These are phyloP conservation scores for Trichodelitschia bisporula DNA, from an alignment of 495 filamentous ascomycete genomes.

Conservation along the genomic window DNA sequence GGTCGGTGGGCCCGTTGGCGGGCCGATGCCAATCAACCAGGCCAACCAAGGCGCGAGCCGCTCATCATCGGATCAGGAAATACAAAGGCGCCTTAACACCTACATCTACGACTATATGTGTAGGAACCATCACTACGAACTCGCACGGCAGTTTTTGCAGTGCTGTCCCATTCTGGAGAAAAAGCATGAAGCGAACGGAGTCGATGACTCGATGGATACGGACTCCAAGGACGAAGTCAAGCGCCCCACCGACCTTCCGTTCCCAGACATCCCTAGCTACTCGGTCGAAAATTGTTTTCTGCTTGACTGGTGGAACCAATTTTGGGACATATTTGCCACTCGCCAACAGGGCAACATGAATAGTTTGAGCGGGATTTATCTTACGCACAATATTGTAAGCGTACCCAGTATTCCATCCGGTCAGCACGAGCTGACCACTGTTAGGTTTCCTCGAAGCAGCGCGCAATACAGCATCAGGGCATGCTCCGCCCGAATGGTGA, in stretches of 20 bases:
- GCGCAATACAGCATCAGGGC: too few relatives aligned
- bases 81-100: constrained; percentile 70
- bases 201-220: constrained; percentile 62
- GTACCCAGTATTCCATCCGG: too few relatives aligned
- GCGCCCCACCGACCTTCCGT: constrained; percentile 54
- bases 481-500: too few relatives aligned
- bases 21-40: constrained; percentile 10
- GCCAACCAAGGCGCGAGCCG: constrained; percentile 4
- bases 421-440: too few relatives aligned
- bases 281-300: constrained; percentile 49
- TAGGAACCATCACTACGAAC: constrained; percentile 53
- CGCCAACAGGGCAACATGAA: constrained; percentile 11
- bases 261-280: constrained; percentile 37
- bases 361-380: constrained; percentile 4
- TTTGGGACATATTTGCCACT: constrained; percentile 83
- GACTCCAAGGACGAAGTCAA: constrained; percentile 61
- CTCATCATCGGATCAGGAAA: not conserved
- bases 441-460: too few relatives aligned
- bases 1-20: constrained; percentile 13
- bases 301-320: constrained; percentile 84
- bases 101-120: constrained; percentile 97
- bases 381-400: too few relatives aligned
- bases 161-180: constrained; percentile 17
- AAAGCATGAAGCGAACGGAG: constrained; percentile 29
- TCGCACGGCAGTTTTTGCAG: constrained; percentile 48